phyloP scores from a whole-genome alignment of 2,329 filamentous ascomycete genomes.

The Hymenoscyphus albidus region DNA sequence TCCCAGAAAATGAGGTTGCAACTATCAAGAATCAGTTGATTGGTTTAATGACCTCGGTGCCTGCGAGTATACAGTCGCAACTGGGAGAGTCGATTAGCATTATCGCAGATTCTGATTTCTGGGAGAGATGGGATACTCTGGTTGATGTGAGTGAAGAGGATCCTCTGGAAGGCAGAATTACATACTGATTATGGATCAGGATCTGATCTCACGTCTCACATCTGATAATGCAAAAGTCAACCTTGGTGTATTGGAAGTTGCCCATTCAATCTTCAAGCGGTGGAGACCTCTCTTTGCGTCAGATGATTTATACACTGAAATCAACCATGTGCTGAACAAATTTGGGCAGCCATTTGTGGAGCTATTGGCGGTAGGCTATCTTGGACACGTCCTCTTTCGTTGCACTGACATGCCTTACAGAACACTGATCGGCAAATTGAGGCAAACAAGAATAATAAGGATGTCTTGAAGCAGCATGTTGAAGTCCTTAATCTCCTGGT shows the following conservation, averaged over 20 bases:
- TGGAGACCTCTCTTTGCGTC: conserved; percentile 94
- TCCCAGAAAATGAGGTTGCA: conserved; percentile 74
- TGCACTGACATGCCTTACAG: conserved; percentile 34
- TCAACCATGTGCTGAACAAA: conserved; percentile 87
- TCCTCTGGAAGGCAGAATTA: background rate
- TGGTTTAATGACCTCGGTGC: conserved; percentile 92
- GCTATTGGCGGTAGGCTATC: conserved; percentile 62
- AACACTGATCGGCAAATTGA: conserved; percentile 69
- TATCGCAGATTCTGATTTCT: conserved; percentile 98
- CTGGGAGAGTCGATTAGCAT: conserved; percentile 94
- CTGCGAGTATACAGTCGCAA: conserved; percentile 82
- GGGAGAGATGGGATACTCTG: conserved; percentile 91
- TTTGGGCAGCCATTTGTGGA: conserved; percentile 82
- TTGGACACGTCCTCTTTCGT: conserved; percentile 5
- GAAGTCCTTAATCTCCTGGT: conserved; percentile 82
- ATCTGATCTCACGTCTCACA: conserved; percentile 84
- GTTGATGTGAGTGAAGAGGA: conserved; percentile 58
- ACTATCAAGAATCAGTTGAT: conserved; percentile 95
- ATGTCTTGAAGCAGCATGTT: conserved; percentile 71
- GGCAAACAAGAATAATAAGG: conserved; percentile 71
- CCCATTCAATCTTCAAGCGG: conserved; percentile 94
- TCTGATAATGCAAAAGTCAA: conserved; percentile 79
- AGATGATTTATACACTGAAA: conserved; percentile 88
- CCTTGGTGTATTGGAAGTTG: conserved; percentile 91
- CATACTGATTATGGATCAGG: conserved; percentile 43